Evolutionary conservation across 305 asterid species (phyloP).

Genomic region (Fraxinus xanthoxyloides): DNA sequence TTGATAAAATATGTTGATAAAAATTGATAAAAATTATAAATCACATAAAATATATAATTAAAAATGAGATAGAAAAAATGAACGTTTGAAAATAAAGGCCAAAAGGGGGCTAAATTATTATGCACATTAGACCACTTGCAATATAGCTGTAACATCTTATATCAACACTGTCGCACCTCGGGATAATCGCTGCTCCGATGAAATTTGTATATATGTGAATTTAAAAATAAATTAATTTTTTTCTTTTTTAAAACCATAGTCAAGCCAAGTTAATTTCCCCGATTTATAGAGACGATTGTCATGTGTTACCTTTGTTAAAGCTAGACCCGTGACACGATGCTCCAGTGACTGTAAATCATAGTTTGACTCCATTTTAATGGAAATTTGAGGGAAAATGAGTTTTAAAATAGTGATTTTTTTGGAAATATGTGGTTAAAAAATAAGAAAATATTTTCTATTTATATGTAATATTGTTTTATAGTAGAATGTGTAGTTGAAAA

Average conservation of each 20-base stretch:
- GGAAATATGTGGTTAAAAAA: too few relatives aligned
- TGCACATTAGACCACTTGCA: neutral
- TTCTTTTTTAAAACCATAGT: neutral
- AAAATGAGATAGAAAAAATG: too few relatives aligned
- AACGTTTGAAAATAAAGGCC: neutral
- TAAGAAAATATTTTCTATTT: too few relatives aligned
- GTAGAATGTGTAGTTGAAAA: neutral
- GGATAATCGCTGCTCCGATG: neutral
- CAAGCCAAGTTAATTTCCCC: neutral
- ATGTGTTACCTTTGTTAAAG: too few relatives aligned
- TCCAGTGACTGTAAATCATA: neutral
- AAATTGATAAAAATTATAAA: neutral
- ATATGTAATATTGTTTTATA: too few relatives aligned
- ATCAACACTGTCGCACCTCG: neutral
- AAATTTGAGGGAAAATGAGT: neutral
- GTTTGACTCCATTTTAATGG: neutral
- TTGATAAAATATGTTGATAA: neutral
- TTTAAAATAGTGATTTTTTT: too few relatives aligned
- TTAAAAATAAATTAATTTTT: too few relatives aligned
- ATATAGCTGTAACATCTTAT: neutral
- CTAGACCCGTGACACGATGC: neutral
- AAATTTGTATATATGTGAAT: neutral
- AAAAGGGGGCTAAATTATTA: neutral
- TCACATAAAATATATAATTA: too few relatives aligned
- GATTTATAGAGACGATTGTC: too few relatives aligned